These are phyloP conservation scores for Rhizopogon vinicolor DNA, from an alignment of 768 basidiomycete genomes.

Conservation along the genomic window DNA sequence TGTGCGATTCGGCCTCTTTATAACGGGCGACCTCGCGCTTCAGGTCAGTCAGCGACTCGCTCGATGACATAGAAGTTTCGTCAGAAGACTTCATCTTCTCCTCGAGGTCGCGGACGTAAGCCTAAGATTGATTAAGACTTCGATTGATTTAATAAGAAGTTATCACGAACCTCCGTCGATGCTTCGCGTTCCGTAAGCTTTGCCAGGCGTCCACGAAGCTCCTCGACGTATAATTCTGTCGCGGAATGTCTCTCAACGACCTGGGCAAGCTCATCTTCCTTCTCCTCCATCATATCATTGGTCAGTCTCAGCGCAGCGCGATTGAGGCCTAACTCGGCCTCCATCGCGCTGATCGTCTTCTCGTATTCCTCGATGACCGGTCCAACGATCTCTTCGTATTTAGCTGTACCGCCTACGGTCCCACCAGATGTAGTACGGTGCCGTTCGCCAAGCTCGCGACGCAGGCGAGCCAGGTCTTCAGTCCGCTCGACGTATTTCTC, in stretches of 20 bases:
- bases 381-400: slow-evolving; percentile 91
- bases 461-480: slow-evolving; percentile 77
- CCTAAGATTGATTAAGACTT: slow-evolving; percentile 39
- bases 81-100: slow-evolving; percentile 84
- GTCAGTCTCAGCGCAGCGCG: slow-evolving; percentile 84
- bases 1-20: slow-evolving; percentile 70
- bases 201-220: slow-evolving; percentile 71
- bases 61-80: slow-evolving; percentile 72
- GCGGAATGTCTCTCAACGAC: slow-evolving; percentile 68
- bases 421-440: slow-evolving; percentile 57
- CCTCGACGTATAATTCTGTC: slow-evolving; percentile 84
- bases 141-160: not conserved
- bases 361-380: slow-evolving; percentile 99
- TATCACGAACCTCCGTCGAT: slow-evolving; percentile 71
- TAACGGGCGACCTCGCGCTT: slow-evolving; percentile 76
- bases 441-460: slow-evolving; percentile 73
- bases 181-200: slow-evolving; percentile 87
- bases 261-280: slow-evolving; percentile 71
- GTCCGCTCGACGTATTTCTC: slow-evolving; percentile 86
- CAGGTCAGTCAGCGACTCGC: slow-evolving; percentile 77
- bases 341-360: slow-evolving; percentile 92
- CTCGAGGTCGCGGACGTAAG: slow-evolving; percentile 91
- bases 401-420: slow-evolving; percentile 61
- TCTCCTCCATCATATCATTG: slow-evolving; percentile 90
- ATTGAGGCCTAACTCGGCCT: slow-evolving; percentile 86